Base-by-base conservation (phyloP, 352 stramenopile genomes). In the Peronospora tabacina region DNA sequence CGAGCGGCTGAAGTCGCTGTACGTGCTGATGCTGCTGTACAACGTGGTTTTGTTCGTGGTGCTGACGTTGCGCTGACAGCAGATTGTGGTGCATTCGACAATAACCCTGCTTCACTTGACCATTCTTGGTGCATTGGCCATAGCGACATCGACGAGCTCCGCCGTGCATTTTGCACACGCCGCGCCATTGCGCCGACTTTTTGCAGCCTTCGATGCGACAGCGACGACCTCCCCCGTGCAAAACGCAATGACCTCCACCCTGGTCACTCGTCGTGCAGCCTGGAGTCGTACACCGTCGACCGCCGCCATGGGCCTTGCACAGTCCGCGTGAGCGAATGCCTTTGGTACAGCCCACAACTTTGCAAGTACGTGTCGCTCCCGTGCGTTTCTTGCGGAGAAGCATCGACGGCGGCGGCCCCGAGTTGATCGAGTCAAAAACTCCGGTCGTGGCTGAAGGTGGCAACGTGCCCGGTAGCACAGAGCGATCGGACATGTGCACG, bases 181-280 rank as follows among this genome's bases (percentile, higher is more conserved):
- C 82, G 13, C 77, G 72, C 58, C 75, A 89, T 26, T 92, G 82
- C 0, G 82, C 82, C 9, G 82, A 90, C 52, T 90, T 89, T 38
- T 72, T 78, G 67, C 83, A 94, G 16, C 75, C 79, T 36, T 82
- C 66, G 15, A 88, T 67, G 39, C 72, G 75, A 61, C 83, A 94
- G 20, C 79, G 75, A 1, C 73, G 71, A n/a, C 83, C 83, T 10
- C 83, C 83, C 11, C 83, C 83, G 51, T 94, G 83, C 2, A 87
- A 63, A 28, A 91, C 79, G 35, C 83, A 94, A 63, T 90, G 78
- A 12, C 83, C 83, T 8, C 83, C 83, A 24, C 83, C 83, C 45
- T 94, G 84, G 61, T 94, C 83, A 45, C 77, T 88, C 1, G 82
- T 92, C 0, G 73, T 85, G 54, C 83, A 94, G 0, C 76, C 80